Percentiles rank a stretch among this genome's conserved stretches.
These are phyloP conservation scores for Cytospora chrysosperma DNA, from an alignment of 2,329 filamentous ascomycete species.

Conservation along the genomic window DNA sequence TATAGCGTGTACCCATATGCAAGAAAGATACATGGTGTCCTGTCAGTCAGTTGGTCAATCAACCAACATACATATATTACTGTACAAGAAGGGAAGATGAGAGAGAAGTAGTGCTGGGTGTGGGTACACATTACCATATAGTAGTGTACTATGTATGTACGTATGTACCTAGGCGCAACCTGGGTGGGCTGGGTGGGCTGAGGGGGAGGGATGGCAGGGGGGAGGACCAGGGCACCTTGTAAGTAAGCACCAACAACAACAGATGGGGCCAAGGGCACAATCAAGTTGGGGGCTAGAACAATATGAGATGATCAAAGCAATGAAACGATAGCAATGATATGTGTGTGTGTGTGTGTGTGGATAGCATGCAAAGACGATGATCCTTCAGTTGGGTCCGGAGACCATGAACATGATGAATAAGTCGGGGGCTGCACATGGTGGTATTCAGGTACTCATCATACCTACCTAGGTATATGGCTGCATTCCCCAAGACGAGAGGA, in stretches of 20 bases:
- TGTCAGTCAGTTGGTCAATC: not conserved
- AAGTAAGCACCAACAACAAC: not conserved
- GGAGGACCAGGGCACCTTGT: not conserved
- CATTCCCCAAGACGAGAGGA: not conserved
- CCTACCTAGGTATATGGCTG: not conserved
- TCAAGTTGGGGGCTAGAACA: not conserved
- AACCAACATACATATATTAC: not conserved
- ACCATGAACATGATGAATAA: not conserved
- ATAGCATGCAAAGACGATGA: not conserved
- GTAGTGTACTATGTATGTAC: no score
- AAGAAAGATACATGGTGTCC: not conserved
- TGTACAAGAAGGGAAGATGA: not conserved
- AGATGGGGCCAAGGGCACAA: not conserved
- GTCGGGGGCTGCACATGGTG: not conserved
- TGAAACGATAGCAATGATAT: not conserved
- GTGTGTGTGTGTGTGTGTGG: not conserved
- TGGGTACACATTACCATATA: not conserved
- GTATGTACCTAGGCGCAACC: not conserved
- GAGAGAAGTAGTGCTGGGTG: not conserved
- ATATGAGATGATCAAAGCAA: not conserved
- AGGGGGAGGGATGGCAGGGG: not conserved
- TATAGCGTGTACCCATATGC: not conserved
- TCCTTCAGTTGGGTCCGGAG: not conserved
- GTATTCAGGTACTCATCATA: not conserved
- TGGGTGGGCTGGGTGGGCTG: not conserved